Base-by-base conservation (phyloP, 2,329 filamentous ascomycete species). In the Cladophialophora immunda region DNA sequence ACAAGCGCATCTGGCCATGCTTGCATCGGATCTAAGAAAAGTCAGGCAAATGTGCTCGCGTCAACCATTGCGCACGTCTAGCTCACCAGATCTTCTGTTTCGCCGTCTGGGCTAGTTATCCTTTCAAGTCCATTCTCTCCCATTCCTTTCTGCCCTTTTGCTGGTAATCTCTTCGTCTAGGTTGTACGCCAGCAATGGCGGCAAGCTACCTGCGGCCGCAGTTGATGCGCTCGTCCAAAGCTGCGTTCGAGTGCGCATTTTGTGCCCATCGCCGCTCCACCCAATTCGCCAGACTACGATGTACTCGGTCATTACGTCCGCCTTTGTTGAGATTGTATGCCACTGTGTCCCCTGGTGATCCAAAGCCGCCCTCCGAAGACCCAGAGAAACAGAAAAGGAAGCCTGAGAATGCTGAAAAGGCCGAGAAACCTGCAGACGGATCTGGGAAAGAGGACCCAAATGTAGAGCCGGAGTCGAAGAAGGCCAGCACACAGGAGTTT, bases 221-320 rank as follows among this genome's bases (percentile, higher is more conserved):
- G 38, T 59, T 73, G 59, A 60, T 73, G 53, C 71, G 71, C 19
- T 68, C 68, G 29, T 86, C 87, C 66, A 85, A 85, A 78, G 81
- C 85, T 72, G 84, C 84, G 71, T 81, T 85, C 75, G 83, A 84
- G 75, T 80, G 81, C 73, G 79, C 84, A 68, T 78, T 85, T 62
- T 82, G 83, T 75, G 79, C 82, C 25, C 65, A 61, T 69, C 81
- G 81, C 80, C 75, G 69, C 65, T 62, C 68, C n/a, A 62, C 81
- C 76, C 71, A 76, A 73, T 75, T 80, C 73, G 64, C 79, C 75
- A 76, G 77, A 76, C 62, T 69, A 66, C 65, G 75, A 69, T 73
- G 77, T 60, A 74, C 79, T 70, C 76, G 81, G 64, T 75, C 71
- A 73, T 80, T 68, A 78, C 80, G 56, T 75, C 78, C 64, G 68